Evolutionary conservation across 371 early-diverging fungal species (phyloP).

Genomic region (Catenaria anguillulae): DNA sequence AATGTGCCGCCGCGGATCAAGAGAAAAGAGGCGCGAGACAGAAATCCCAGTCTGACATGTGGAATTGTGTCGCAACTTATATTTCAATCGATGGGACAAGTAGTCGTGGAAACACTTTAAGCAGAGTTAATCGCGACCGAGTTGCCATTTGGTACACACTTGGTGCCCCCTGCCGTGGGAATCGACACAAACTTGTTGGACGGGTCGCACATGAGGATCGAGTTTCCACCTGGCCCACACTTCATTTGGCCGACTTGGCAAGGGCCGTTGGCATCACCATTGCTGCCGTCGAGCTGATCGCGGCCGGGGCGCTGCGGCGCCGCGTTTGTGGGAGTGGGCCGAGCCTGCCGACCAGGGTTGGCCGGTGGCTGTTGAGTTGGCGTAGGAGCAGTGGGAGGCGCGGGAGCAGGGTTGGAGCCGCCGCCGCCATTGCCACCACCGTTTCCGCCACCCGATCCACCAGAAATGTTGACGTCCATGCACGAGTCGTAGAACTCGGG

Average conservation of each 20-base stretch:
- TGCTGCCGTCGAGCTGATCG: neutral
- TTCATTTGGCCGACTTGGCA: neutral
- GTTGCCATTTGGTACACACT: neutral
- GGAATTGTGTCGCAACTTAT: too few relatives aligned
- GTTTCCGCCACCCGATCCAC: neutral
- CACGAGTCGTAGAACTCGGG: conserved; percentile 6
- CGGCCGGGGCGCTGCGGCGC: neutral
- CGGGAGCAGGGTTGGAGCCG: neutral
- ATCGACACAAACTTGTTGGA: neutral
- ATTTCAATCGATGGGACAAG: too few relatives aligned
- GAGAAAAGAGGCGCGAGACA: too few relatives aligned
- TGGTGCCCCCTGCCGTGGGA: neutral
- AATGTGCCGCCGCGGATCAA: too few relatives aligned
- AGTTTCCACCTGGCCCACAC: neutral
- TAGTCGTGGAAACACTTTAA: too few relatives aligned
- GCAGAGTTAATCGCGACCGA: neutral
- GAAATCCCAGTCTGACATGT: too few relatives aligned
- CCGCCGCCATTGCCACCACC: neutral
- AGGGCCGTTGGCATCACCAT: too few relatives aligned
- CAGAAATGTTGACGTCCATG: neutral
- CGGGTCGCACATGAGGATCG: neutral
- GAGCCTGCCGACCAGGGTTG: too few relatives aligned
- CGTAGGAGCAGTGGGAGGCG: neutral
- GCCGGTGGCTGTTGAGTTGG: neutral
- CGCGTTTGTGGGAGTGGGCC: neutral